A percentile compares a stretch with the other conserved stretches of the same genome.
These are phyloP conservation scores for Tritrichomonas foetus DNA, from an alignment of 208 protist species.

Conservation along the genomic window DNA sequence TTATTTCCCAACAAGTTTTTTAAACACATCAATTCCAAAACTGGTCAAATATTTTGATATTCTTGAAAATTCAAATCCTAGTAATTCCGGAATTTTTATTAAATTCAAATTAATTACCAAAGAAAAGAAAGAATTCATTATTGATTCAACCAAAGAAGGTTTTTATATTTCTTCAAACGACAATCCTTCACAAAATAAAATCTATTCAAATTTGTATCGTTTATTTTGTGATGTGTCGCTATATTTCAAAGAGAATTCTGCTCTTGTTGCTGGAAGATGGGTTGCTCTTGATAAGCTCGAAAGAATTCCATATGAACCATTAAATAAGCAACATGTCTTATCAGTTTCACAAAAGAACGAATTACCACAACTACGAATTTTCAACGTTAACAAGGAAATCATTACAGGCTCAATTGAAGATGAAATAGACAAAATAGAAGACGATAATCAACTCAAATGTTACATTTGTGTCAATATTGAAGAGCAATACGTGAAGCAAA, in stretches of 20 bases:
- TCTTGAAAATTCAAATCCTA: too few species aligned
- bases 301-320: background rate
- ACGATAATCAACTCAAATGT: background rate
- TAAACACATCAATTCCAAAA: background rate
- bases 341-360: too few species aligned
- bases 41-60: background rate
- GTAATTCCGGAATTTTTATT: background rate
- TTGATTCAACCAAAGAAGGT: background rate
- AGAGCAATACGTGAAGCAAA: too few species aligned
- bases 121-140: background rate
- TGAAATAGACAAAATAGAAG: background rate
- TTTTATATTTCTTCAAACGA: background rate
- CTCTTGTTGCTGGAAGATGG: background rate
- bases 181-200: too few species aligned
- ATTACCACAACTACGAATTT: too few species aligned
- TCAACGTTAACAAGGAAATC: too few species aligned
- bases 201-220: background rate
- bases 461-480: background rate
- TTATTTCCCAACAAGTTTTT: background rate
- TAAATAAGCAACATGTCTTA: too few species aligned
- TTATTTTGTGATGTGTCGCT: background rate
- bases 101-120: background rate
- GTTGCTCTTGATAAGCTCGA: background rate
- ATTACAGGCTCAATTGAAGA: background rate
- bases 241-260: background rate